These are phyloP conservation scores for Sugiyamaella qingdaonensis DNA, from an alignment of 805 yeast species.

Conservation along the genomic window DNA sequence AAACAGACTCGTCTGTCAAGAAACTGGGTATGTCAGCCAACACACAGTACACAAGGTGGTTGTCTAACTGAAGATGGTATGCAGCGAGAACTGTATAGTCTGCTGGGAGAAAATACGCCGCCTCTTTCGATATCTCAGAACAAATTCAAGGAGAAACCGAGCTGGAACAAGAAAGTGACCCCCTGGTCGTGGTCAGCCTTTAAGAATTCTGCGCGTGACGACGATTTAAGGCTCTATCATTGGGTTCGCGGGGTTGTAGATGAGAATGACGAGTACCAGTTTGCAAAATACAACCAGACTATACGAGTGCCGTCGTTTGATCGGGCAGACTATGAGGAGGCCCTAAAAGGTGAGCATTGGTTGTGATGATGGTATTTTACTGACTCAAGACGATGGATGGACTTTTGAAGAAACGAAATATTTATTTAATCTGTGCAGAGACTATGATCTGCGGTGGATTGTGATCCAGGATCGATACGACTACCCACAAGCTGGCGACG, in stretches of 20 bases:
- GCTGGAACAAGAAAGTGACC: constrained; percentile 57
- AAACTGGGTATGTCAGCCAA: constrained; percentile 8
- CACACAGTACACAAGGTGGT: background rate
- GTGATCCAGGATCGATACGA: constrained; percentile 60
- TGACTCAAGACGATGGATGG: constrained; percentile 47
- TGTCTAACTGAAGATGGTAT: constrained; percentile 50
- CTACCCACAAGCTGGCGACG: constrained; percentile 19
- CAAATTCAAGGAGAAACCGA: constrained; percentile 62
- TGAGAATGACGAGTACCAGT: constrained; percentile 49
- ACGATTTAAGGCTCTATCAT: constrained; percentile 57
- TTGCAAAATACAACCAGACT: constrained; percentile 67
- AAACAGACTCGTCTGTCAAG: constrained; percentile 17
- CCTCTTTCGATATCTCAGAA: constrained; percentile 58
- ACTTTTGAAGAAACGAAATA: constrained; percentile 70
- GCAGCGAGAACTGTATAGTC: constrained; percentile 82
- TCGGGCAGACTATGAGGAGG: constrained; percentile 52
- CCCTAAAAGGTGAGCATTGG: constrained; percentile 18
- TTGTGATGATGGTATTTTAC: background rate
- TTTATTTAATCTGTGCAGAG: constrained; percentile 58
- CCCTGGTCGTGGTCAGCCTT: constrained; percentile 79
- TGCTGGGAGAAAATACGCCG: constrained; percentile 90
- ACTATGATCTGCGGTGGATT: constrained; percentile 64
- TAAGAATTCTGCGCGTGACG: constrained; percentile 48
- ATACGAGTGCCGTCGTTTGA: constrained; percentile 67
- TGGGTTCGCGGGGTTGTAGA: constrained; percentile 70